Percentiles rank a stretch among this genome's conserved stretches.
Evolutionary conservation across 305 asterid genomes (phyloP).

Genomic region (Fraxinus nigra): DNA sequence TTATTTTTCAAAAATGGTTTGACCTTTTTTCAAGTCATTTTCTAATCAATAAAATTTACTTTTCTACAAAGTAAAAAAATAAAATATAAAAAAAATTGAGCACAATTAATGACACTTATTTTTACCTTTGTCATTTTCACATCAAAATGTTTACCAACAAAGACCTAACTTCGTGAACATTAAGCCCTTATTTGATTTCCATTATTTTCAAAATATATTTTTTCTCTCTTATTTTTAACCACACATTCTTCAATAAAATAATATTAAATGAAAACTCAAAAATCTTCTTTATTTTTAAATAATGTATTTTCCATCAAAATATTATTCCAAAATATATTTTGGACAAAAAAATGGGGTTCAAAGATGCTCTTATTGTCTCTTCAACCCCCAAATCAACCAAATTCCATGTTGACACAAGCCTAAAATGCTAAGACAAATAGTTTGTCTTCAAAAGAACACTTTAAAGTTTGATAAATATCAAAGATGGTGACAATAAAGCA

Average conservation of each 20-base stretch:
- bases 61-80: neutral
- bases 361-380: neutral
- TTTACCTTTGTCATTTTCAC: neutral
- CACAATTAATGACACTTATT: neutral
- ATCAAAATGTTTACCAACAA: neutral
- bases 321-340: too few species aligned
- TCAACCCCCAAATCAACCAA: neutral
- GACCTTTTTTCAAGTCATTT: neutral
- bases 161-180: neutral
- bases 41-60: neutral
- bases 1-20: neutral
- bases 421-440: neutral
- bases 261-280: too few species aligned
- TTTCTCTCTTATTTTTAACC: too few species aligned
- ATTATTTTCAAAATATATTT: too few species aligned
- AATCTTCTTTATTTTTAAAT: too few species aligned
- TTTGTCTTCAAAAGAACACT: neutral
- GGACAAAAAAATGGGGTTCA: too few species aligned
- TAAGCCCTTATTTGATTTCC: neutral
- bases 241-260: too few species aligned
- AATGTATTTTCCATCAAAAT: too few species aligned
- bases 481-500: neutral
- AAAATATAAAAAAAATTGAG: neutral
- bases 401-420: neutral
- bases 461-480: neutral